Evolutionary conservation across 2,329 filamentous ascomycete species (phyloP), one percentile per base, ranked within the genome.

Genomic region (Sarocladium oryzae): DNA sequence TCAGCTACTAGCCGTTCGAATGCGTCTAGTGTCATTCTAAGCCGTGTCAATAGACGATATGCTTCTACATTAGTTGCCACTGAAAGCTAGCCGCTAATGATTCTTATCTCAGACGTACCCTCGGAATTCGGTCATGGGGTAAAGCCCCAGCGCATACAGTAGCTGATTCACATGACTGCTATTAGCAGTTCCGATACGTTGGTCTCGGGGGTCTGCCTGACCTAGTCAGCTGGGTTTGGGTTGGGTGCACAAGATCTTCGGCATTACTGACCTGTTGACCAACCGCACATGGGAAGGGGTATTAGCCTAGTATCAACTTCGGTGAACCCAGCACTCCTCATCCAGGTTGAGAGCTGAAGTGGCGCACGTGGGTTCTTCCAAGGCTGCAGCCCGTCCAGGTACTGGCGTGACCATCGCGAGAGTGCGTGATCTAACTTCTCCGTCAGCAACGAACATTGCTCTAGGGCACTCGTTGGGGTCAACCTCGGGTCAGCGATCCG

Each of bases 401-500:
- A 87, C 51, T 72, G 71, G 50, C 74, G 75, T 45, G 85, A 89
- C 86, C 86, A 89, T 56, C 78, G 72, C 15, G 76, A 75, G 50
- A 90, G 71, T 2, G 82, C 85, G 63, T 87, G 79, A 50, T 77
- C 77, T 84, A 55, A 3, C 16, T 26, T 43, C 18, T 21, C 15
- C 26, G 26, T 56, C 41, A 61, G 53, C 50, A 23, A 10, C 5
- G 5, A 3, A 35, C 33, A 16, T 35, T 28, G 9, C 1, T 4
- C 7, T 18, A 37, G 15, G 16, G 10, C 38, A 3, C 13, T 30
- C 24, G 23, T 30, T 7, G 7, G 3, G 9, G 5, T 32, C 18
- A 61, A 77, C 81, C 74, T 49, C 84, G 76, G 10, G 81, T 84
- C 58, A 93, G 70, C n/a, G 81, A 82, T 4, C 89, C 89, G 60